phyloP scores from a whole-genome alignment of 2,329 filamentous ascomycete genomes.

The Pseudogymnoascus sp. region DNA sequence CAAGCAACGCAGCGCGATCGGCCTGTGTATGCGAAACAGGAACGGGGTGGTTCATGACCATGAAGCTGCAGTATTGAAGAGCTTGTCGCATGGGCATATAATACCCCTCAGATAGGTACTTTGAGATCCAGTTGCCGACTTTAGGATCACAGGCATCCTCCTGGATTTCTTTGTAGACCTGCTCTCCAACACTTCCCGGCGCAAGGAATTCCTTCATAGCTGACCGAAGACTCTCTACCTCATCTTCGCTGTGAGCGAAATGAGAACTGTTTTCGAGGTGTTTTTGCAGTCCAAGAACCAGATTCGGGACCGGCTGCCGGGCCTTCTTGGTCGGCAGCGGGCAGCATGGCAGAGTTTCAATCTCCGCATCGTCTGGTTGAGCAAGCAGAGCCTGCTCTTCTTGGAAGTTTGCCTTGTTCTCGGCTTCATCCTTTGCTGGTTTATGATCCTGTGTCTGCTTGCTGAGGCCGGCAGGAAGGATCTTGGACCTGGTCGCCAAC shows the following conservation, averaged over 20 bases:
- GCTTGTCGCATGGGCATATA: slow-evolving; percentile 21
- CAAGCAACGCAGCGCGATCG: slow-evolving; percentile 26
- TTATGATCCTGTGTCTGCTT: neutral
- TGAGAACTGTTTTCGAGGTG: neutral
- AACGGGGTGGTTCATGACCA: slow-evolving; percentile 21
- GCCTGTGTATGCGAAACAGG: slow-evolving; percentile 21
- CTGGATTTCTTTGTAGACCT: slow-evolving; percentile 17
- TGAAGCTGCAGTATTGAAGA: slow-evolving; percentile 23
- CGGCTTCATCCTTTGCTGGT: neutral
- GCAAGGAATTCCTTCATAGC: slow-evolving; percentile 14
- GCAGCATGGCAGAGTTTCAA: neutral
- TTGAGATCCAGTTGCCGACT: slow-evolving; percentile 23
- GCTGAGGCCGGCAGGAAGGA: slow-evolving; percentile 12
- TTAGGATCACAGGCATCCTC: slow-evolving; percentile 15
- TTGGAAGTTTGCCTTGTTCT: neutral
- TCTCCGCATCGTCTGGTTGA: neutral
- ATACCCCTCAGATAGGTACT: slow-evolving; percentile 17
- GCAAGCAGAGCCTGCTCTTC: neutral
- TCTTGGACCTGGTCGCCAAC: slow-evolving; percentile 25
- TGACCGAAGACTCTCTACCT: slow-evolving; percentile 14
- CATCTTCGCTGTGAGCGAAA: slow-evolving; percentile 11
- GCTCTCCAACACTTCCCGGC: slow-evolving; percentile 13
- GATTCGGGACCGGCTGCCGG: neutral
- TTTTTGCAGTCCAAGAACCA: neutral
- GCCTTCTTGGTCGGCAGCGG: neutral